Conservation (phyloP, 164 flowering plant genomes). For the Chloranthus sessilifolius region DNA sequence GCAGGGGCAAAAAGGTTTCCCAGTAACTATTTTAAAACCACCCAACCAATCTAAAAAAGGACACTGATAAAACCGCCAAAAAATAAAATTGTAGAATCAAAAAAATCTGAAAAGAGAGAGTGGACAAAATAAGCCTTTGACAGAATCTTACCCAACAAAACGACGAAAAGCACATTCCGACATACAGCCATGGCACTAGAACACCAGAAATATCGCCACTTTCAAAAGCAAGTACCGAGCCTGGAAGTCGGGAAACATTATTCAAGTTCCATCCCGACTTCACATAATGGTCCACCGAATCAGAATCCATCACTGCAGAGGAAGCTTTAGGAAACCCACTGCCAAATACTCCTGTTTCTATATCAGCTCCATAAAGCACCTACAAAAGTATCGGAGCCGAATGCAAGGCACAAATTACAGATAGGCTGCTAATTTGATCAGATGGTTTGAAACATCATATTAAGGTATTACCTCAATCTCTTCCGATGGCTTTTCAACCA, state of each 20-base stretch:
- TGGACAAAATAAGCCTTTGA: neutral
- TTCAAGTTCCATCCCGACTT: conserved; percentile 79
- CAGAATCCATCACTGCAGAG: conserved; percentile 5
- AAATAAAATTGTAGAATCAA: too few species aligned
- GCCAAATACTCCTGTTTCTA: conserved; percentile 39
- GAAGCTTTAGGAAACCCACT: conserved; percentile 57
- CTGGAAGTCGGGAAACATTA: conserved; percentile 48
- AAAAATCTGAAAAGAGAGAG: neutral
- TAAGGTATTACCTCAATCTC: conserved; percentile 86
- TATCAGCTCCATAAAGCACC: conserved; percentile 60
- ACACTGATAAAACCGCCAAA: too few species aligned
- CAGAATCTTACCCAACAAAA: conserved; percentile 30
- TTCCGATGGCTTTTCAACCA: conserved; percentile 58
- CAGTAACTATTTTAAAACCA: too few species aligned
- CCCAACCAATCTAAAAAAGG: conserved; percentile 6
- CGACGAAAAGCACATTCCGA: conserved; percentile 96
- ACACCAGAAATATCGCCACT: conserved; percentile 32
- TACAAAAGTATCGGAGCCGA: conserved; percentile 16
- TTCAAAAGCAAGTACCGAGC: conserved; percentile 75
- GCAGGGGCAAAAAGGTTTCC: too few species aligned
- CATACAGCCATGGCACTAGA: conserved; percentile 46
- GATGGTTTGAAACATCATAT: too few species aligned
- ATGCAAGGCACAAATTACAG: neutral
- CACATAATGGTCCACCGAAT: conserved; percentile 19
- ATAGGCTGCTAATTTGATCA: too few species aligned